Evolutionary conservation across 1,139 yeast species (phyloP).

Genomic region (Geotrichum bryndzae): DNA sequence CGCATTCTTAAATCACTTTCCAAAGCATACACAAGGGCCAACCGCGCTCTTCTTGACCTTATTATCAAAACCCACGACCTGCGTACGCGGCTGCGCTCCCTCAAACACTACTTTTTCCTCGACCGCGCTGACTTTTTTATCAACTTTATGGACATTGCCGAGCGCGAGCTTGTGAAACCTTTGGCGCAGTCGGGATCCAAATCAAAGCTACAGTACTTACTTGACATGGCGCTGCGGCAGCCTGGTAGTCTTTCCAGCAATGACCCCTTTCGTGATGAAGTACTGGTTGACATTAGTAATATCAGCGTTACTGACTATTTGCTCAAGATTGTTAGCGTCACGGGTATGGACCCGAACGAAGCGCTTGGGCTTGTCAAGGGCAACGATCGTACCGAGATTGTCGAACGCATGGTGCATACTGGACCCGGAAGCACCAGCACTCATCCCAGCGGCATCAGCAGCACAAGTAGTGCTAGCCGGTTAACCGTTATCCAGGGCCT

Average conservation of each 20-base stretch:
- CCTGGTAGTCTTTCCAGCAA: constrained; percentile 38
- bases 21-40: constrained; percentile 64
- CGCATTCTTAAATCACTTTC: constrained; percentile 52
- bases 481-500: constrained; percentile 49
- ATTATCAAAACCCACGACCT: constrained; percentile 59
- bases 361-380: constrained; percentile 12
- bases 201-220: constrained; percentile 38
- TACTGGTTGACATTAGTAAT: constrained; percentile 30
- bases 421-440: neutral
- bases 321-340: constrained; percentile 57
- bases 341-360: constrained; percentile 52
- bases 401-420: constrained; percentile 1
- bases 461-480: neutral
- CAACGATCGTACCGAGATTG: constrained; percentile 1
- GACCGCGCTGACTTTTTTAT: constrained; percentile 48
- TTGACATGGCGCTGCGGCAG: constrained; percentile 39
- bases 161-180: constrained; percentile 40
- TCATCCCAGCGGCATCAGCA: neutral
- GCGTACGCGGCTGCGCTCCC: constrained; percentile 35
- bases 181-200: constrained; percentile 35
- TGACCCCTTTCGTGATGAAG: constrained; percentile 38
- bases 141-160: constrained; percentile 40
- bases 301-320: constrained; percentile 49
- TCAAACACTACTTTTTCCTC: constrained; percentile 52
- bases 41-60: constrained; percentile 52